Evolutionary conservation across 2,329 filamentous ascomycete genomes (phyloP).

Genomic region (Colletotrichum sp.): DNA sequence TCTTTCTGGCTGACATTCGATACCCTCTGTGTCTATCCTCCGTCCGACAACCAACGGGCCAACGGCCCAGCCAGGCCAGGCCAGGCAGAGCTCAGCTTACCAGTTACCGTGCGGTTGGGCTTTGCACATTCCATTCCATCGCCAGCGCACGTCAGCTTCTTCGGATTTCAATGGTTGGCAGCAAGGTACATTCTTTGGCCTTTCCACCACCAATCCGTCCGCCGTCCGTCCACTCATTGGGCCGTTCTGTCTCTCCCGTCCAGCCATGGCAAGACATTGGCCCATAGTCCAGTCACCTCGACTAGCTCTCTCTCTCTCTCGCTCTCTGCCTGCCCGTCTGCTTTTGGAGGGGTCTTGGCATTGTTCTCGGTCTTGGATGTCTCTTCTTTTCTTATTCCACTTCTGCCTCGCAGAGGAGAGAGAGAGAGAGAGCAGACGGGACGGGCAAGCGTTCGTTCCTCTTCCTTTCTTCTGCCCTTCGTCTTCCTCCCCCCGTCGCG

Average conservation of each 20-base stretch:
- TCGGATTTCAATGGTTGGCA: not conserved
- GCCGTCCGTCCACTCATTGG: not conserved
- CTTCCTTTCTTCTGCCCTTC: not conserved
- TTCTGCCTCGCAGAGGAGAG: not conserved
- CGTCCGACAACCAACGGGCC: not conserved
- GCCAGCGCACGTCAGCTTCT: not conserved
- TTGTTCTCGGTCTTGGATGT: not conserved
- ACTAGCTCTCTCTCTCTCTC: not conserved
- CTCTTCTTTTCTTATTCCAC: not conserved
- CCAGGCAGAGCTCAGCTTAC: not conserved
- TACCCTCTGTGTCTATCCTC: not conserved
- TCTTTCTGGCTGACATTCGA: not conserved
- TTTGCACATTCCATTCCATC: not conserved
- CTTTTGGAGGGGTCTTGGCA: not conserved
- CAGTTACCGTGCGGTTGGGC: not conserved
- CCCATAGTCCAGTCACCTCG: not conserved
- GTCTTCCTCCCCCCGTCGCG: not conserved
- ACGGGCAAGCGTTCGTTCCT: not conserved
- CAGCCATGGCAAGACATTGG: conserved; percentile 15
- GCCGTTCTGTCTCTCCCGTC: not conserved
- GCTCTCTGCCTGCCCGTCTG: not conserved
- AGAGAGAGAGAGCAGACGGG: not conserved
- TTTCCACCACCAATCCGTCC: not conserved
- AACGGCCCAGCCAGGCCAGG: not conserved
- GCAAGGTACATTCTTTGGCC: not conserved